Base-by-base conservation (phyloP, 2,329 filamentous ascomycete genomes). In the Aspergillus piperis region DNA sequence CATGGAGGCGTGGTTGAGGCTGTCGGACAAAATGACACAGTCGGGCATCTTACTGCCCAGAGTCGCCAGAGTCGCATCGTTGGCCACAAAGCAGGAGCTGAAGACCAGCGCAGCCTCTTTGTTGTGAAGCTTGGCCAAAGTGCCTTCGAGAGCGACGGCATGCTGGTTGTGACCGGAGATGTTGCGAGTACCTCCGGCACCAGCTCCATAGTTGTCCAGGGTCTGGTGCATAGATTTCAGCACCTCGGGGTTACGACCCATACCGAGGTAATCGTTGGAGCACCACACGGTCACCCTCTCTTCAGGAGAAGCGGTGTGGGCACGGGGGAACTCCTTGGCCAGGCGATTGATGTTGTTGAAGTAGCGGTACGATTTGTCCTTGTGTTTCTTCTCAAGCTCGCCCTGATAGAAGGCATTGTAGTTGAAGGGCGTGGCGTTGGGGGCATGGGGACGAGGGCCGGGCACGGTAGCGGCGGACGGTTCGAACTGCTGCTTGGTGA, bases 281-380 rank as follows among this genome's bases (percentile, higher is more conserved):
- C 95, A 99, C 95, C 95, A 99, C 23, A 99, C 95, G 1, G 94
- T 96, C 60, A 99, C 95, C 56, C 87, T 87, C 67, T 97, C 92
- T 61, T 94, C 88, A 72, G 87, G 86, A 60, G 84, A 87, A 15
- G 90, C 85, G 84, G 96, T 96, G 78, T 99, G 95, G 49, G 95
- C 95, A 66, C 90, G 91, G 30, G 95, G 95, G 65, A 99, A 99
- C 66, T 98, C 92, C 80, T 95, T 91, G 67, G 95, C 95, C 62
- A 99, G 84, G 38, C 95, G 92, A 75, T 99, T 99, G 87, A 99
- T 99, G 83, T 99, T 99, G 85, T 99, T 99, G 84, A 99, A 99
- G 83, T 98, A 98, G 73, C 95, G 91, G 82, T 99, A 99, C 55
- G 93, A 97, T 82, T 97, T 98, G 84, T 99, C 95, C 84, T 96